Evolutionary conservation across 768 basidiomycete genomes (phyloP).

Genomic region (Kwoniella newhampshirensis): DNA sequence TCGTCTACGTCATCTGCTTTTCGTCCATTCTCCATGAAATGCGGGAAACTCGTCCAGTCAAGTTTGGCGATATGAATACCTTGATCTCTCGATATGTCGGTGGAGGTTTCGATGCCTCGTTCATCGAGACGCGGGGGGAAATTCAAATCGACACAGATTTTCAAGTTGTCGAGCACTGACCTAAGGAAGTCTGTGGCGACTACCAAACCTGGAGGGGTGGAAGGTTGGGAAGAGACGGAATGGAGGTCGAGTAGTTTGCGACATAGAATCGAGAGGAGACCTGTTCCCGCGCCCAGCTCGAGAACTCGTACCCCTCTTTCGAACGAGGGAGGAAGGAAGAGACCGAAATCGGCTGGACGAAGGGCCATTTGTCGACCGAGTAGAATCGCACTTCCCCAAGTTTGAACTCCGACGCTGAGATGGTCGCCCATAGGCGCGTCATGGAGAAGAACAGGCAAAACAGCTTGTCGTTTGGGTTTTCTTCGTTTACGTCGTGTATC

Average conservation of each 20-base stretch:
- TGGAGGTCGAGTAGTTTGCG: conserved; percentile 44
- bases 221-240: not conserved
- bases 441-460: conserved; percentile 44
- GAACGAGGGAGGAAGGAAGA: conserved; percentile 15
- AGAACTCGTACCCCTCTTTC: conserved; percentile 33
- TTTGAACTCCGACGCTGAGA: conserved; percentile 52
- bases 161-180: conserved; percentile 46
- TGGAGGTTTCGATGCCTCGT: not conserved
- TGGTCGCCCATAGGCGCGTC: conserved; percentile 53
- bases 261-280: conserved; percentile 48
- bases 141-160: conserved; percentile 50
- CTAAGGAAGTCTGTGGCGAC: conserved; percentile 51
- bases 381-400: conserved; percentile 52
- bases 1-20: conserved; percentile 2
- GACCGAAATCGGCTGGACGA: conserved; percentile 36
- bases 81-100: conserved; percentile 3
- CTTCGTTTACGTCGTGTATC: not conserved
- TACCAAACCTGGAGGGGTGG: conserved; percentile 27
- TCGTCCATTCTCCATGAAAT: conserved; percentile 14
- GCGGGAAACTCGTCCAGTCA: conserved; percentile 50
- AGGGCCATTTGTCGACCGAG: conserved; percentile 46
- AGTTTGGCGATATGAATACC: conserved; percentile 43
- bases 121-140: conserved; percentile 27
- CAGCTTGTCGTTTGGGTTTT: conserved; percentile 11
- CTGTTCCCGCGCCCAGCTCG: conserved; percentile 53